A percentile compares a stretch with the other conserved stretches of the same genome.
Conservation (phyloP, 495 filamentous ascomycete genomes). For the Alectoria sarmentosa region DNA sequence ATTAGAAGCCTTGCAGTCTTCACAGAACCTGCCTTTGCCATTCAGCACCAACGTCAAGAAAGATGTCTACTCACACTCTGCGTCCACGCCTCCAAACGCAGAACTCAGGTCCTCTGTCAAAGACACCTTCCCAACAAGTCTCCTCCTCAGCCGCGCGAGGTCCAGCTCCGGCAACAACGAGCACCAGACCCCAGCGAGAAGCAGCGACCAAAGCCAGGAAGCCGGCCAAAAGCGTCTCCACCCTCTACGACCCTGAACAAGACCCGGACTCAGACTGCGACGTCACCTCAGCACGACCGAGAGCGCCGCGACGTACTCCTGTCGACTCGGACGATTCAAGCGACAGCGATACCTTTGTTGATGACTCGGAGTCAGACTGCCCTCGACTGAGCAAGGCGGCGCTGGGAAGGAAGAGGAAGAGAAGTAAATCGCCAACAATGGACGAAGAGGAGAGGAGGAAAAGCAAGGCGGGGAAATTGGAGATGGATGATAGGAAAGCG, state of each 20-base stretch:
- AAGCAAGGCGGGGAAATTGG: not conserved
- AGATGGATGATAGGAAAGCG: not conserved
- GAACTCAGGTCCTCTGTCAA: not conserved
- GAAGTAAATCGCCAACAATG: not conserved
- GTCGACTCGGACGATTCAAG: not conserved
- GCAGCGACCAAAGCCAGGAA: not conserved
- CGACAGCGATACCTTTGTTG: not conserved
- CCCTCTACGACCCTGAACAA: not conserved
- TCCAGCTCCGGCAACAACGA: not conserved
- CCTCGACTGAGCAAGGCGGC: not conserved
- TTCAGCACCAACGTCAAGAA: not conserved
- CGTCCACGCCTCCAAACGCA: not conserved
- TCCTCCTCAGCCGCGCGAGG: not conserved
- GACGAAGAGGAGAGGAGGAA: not conserved
- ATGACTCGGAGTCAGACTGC: not conserved
- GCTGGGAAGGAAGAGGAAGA: constrained; percentile 5
- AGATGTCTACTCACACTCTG: not conserved
- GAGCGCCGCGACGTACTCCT: not conserved
- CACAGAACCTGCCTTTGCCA: not conserved
- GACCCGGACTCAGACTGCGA: not conserved
- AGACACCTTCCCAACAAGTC: not conserved
- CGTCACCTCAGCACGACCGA: not conserved
- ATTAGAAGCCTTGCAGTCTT: not conserved
- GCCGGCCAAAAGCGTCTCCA: no score
- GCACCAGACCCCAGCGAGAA: not conserved